Evolutionary conservation across 2,329 filamentous ascomycete species (phyloP).

Genomic region (Domatiomyces catenatus): DNA sequence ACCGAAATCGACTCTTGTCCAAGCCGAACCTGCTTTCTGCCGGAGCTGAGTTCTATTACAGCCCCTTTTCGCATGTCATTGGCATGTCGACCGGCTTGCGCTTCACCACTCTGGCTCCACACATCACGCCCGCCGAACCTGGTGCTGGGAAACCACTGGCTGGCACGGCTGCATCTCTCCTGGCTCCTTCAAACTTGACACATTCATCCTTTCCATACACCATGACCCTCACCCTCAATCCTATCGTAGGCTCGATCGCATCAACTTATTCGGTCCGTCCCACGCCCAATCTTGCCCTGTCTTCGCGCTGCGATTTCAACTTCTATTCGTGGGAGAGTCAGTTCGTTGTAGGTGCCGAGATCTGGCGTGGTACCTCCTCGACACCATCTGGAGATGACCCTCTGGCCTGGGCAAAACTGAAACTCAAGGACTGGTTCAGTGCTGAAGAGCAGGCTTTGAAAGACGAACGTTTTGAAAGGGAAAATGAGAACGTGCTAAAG

Average conservation of each 20-base stretch:
- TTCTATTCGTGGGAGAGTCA: conserved; percentile 96
- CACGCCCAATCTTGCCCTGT: conserved; percentile 65
- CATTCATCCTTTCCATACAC: conserved; percentile 74
- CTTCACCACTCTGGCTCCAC: conserved; percentile 57
- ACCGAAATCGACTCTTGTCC: conserved; percentile 9
- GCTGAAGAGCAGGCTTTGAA: conserved; percentile 21
- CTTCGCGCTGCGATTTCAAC: conserved; percentile 90
- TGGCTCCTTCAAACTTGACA: conserved; percentile 19
- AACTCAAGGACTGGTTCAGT: conserved; percentile 19
- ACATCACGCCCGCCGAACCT: conserved; percentile 12
- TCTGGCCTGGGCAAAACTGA: conserved; percentile 30
- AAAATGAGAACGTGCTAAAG: conserved; percentile 76
- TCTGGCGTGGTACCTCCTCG: conserved; percentile 55
- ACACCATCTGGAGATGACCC: conserved; percentile 31
- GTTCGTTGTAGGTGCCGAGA: conserved; percentile 77
- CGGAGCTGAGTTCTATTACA: conserved; percentile 90
- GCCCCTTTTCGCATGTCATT: conserved; percentile 81
- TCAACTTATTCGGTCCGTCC: conserved; percentile 86
- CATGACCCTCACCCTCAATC: conserved; percentile 83
- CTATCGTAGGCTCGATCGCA: conserved; percentile 82
- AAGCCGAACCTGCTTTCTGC: conserved; percentile 61
- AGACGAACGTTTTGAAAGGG: conserved; percentile 45
- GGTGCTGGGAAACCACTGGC: conserved; percentile 11
- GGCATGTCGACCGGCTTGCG: conserved; percentile 77
- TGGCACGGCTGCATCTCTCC: conserved; percentile 16